Base-by-base conservation (phyloP, 495 filamentous ascomycete species). In the Podospora didyma region DNA sequence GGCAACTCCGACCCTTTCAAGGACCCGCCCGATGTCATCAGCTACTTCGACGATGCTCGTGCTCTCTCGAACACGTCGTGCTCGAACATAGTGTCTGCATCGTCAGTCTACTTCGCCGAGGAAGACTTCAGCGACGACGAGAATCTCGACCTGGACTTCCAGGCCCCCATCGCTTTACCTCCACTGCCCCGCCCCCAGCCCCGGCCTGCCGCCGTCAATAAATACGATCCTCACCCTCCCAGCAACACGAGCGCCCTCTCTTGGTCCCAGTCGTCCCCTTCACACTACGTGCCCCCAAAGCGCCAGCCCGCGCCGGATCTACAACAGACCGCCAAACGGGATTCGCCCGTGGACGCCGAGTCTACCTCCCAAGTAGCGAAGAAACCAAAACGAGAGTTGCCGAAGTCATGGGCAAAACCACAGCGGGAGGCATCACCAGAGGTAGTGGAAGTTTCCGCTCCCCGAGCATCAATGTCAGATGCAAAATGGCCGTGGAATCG, bases 121-220 rank as follows among this genome's bases (percentile, higher is more conserved):
- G 78, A 84, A 51, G 88, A 90, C 57, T 88, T 90, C 63, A 85
- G 86, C 60, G 83, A 87, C 56, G 86, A 90, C 56, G 71, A 78
- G 2, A 81, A 86, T 28, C 69, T 89, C 9, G 82, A 89, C 46
- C 64, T 88, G 16, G 83, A 89, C 54, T 80, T 81, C 53, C 66
- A 75, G 16, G 76, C 78, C 39, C 78, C 80, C 0, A 64, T 69
- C 9, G 69, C 79, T 17, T 62, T 79, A 31, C 67, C 75, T 19
- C 19, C 19, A 2, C 21, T 35, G 16, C 21, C 44, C 4, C 22
- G 16, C 51, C 9, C 51, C 51, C 55, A 17, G 23, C 19, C 23
- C 54, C 45, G 51, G 49, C 22, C 47, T 24, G 31, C 11, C n/a
- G n/a, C n/a, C 24, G 31, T 9, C 26, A 17, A 34, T 14, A 57